Evolutionary conservation across 1,284 basidiomycete species (phyloP), one percentile per base, ranked within the genome.

Genomic region (Boletellus deceptivus): DNA sequence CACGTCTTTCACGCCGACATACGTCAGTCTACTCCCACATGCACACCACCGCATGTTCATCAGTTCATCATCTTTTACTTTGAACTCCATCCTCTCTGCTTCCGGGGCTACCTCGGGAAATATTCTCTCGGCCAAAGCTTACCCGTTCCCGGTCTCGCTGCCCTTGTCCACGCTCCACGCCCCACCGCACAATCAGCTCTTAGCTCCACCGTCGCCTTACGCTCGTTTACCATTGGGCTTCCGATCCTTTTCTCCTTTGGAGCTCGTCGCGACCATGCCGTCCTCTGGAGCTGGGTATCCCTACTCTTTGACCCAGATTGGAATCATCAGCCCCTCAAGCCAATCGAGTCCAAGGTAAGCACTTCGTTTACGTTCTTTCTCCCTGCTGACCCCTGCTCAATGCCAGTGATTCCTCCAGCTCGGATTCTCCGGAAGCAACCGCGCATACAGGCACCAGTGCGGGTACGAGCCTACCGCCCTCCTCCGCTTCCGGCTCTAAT

Each of bases 1-100:
- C 50, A 64, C 62, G 53, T 48, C 51, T 44, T 55, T 63, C 58
- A 64, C 62, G 50, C 47, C 52, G 46, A 55, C 58, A 34, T 48
- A 43, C 50, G 48, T 55, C 40, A 48, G 31, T 39, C 53, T 59
- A 52, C 54, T 52, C 53, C 49, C 55, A 62, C 64, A 67, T 67
- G 63, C 64, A 55, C 46, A 33, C 49, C 31, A 51, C 64, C 65
- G 50, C 63, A 64, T 68, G 63, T 58, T 49, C 63, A 55, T 60
- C 51, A 44, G 22, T 41, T 44, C 55, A 43, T 52, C 61, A 53
- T 55, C 55, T 52, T 40, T 48, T 42, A 14, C 53, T 51, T 42
- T 62, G 54, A 65, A 37, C 51, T 18, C 49, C 54, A 58, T 50
- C 17, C 10, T 42, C 45, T 37, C 44, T 43, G n/a, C 54, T 51